phyloP scores from a whole-genome alignment of 257 asterid species.

The Fraxinus americana region DNA sequence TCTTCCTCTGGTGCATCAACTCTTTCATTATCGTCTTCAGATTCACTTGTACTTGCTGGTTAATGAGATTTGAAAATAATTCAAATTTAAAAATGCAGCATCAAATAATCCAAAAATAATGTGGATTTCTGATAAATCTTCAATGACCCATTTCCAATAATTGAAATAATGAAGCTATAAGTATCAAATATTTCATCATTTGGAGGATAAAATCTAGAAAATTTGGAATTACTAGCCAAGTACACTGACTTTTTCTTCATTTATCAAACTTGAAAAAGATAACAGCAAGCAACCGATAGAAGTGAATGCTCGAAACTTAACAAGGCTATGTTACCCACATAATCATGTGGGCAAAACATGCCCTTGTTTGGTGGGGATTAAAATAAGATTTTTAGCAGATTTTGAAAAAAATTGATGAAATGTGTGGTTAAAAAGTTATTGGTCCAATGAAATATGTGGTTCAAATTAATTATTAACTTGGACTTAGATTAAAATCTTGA shows the following conservation, averaged over 20 bases:
- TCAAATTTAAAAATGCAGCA: constrained; percentile 12
- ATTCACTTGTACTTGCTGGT: constrained; percentile 79
- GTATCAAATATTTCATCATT: not conserved
- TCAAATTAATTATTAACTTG: no score
- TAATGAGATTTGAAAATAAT: constrained; percentile 23
- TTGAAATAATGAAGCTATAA: not conserved
- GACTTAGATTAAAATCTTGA: no score
- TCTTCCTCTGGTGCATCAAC: constrained; percentile 85
- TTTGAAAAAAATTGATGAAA: no score
- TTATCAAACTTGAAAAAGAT: constrained; percentile 3
- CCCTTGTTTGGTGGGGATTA: no score
- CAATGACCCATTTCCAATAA: not conserved
- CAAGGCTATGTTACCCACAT: not conserved
- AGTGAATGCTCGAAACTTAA: not conserved
- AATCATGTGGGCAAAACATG: not conserved
- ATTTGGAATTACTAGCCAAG: constrained; percentile 4
- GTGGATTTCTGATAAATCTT: not conserved
- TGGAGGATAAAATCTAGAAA: not conserved
- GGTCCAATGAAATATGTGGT: no score
- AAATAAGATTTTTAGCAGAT: no score
- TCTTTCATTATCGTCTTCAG: constrained; percentile 90
- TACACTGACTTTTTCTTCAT: constrained; percentile 1
- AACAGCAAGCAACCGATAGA: not conserved
- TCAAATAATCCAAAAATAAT: not conserved
- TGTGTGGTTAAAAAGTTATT: no score